These are phyloP conservation scores for Starmerella floris DNA, from an alignment of 805 yeast genomes.

Conservation along the genomic window DNA sequence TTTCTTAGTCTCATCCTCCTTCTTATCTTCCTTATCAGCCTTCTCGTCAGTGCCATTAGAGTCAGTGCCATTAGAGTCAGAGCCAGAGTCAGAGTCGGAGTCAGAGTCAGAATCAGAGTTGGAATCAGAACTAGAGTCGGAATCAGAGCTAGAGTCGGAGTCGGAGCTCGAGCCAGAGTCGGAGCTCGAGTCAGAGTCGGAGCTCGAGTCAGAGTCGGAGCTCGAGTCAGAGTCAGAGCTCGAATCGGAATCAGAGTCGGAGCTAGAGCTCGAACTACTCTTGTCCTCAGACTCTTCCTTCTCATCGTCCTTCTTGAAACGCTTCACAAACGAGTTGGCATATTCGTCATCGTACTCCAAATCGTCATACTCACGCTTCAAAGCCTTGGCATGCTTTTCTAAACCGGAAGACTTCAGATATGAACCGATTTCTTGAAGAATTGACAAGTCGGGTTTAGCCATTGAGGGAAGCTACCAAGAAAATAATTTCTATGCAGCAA, in stretches of 20 bases:
- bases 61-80: conserved; percentile 10
- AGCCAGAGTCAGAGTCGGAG: conserved; percentile 20
- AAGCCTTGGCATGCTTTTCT: conserved; percentile 25
- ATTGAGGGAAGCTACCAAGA: no score
- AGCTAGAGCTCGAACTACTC: conserved; percentile 3
- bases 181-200: not conserved
- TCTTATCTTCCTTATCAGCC: conserved; percentile 1
- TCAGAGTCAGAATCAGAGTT: conserved; percentile 18
- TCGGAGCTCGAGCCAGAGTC: not conserved
- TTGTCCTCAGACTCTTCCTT: not conserved
- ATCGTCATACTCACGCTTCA: conserved; percentile 22
- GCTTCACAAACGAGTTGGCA: conserved; percentile 17
- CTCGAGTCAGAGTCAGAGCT: conserved; percentile 18
- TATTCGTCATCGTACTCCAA: conserved; percentile 21
- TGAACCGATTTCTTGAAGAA: conserved; percentile 24
- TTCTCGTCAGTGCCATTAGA: not conserved
- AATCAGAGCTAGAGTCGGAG: conserved; percentile 14
- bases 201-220: conserved; percentile 17
- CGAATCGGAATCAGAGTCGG: conserved; percentile 5
- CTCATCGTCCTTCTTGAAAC: conserved; percentile 13
- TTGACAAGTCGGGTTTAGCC: conserved; percentile 14
- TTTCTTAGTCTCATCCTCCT: not conserved
- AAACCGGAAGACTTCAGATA: conserved; percentile 26
- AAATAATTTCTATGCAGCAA: no score
- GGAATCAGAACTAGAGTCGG: conserved; percentile 21